Conservation (phyloP, 352 stramenopile genomes). For the Albugo laibachii region DNA sequence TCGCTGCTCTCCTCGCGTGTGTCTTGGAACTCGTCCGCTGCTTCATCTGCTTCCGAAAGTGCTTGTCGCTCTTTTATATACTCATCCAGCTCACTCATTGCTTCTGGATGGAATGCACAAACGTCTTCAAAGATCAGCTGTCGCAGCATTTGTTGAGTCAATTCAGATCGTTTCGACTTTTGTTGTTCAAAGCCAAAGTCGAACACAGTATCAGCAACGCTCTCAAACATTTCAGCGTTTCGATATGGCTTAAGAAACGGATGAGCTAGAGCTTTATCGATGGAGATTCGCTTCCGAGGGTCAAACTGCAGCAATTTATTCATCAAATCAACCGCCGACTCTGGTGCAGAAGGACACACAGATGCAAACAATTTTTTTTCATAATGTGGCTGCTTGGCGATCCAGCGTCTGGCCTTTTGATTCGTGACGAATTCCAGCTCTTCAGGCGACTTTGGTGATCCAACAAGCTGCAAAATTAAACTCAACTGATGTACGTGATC, state of each 20-base stretch:
- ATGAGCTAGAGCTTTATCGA: slow-evolving; percentile 57
- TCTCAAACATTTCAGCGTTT: slow-evolving; percentile 17
- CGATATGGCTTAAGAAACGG: slow-evolving; percentile 56
- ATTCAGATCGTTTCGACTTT: slow-evolving; percentile 7
- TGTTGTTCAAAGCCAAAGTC: slow-evolving; percentile 1
- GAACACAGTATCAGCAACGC: slow-evolving; percentile 4
- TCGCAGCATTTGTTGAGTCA: slow-evolving; percentile 63
- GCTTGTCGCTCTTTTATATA: no score
- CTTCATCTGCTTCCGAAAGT: no score
- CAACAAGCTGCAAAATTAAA: slow-evolving; percentile 54
- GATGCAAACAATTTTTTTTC: slow-evolving; percentile 21
- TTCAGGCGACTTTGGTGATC: slow-evolving; percentile 22
- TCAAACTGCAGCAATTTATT: slow-evolving; percentile 78
- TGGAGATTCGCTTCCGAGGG: slow-evolving; percentile 44
- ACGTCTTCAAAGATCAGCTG: slow-evolving; percentile 72
- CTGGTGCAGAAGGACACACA: slow-evolving; percentile 32
- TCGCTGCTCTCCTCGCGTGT: no score
- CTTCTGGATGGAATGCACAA: slow-evolving; percentile 69
- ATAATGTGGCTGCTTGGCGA: slow-evolving; percentile 49
- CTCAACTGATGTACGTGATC: slow-evolving; percentile 83
- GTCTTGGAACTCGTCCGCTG: no score
- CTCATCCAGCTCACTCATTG: slow-evolving; percentile 24
- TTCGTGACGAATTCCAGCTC: slow-evolving; percentile 72
- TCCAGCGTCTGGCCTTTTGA: slow-evolving; percentile 64
- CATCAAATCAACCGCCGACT: slow-evolving; percentile 70